These are phyloP conservation scores for Trichoderma parareesei DNA, from an alignment of 495 filamentous ascomycete species.

Conservation along the genomic window DNA sequence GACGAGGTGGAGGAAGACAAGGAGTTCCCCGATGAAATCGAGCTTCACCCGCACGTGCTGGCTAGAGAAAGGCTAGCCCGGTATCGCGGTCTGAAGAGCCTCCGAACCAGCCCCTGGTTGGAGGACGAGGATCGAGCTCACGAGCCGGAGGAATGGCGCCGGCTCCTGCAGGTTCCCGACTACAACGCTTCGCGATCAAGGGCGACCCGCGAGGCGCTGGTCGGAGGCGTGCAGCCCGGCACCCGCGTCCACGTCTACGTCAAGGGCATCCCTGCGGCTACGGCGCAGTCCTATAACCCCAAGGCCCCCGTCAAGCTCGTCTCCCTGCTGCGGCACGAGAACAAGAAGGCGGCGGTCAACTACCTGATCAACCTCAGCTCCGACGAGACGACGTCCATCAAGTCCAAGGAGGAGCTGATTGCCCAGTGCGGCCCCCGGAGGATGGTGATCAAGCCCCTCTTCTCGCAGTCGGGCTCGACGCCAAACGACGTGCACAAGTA, in stretches of 20 bases:
- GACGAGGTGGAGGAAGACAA: conserved; percentile 79
- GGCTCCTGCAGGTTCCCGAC: conserved; percentile 73
- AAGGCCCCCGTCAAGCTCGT: conserved; percentile 61
- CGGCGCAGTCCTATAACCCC: conserved; percentile 46
- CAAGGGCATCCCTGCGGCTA: conserved; percentile 55
- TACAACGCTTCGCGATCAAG: conserved; percentile 74
- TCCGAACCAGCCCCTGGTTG: conserved; percentile 81
- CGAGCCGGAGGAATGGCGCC: conserved; percentile 82
- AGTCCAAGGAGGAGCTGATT: conserved; percentile 83
- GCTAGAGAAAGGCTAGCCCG: conserved; percentile 76
- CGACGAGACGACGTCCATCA: conserved; percentile 61
- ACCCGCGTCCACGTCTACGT: conserved; percentile 74
- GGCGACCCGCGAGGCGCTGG: conserved; percentile 67
- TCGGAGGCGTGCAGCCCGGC: conserved; percentile 77
- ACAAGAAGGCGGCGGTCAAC: conserved; percentile 83
- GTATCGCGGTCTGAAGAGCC: conserved; percentile 83
- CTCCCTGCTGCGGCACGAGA: conserved; percentile 85
- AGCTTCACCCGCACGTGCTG: conserved; percentile 78
- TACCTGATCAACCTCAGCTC: conserved; percentile 74
- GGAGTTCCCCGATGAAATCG: conserved; percentile 96
- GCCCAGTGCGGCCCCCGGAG: conserved; percentile 82
- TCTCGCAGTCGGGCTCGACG: conserved; percentile 73
- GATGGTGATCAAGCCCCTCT: conserved; percentile 80
- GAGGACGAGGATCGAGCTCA: conserved; percentile 74
- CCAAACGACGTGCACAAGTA: conserved; percentile 96